phyloP scores from a whole-genome alignment of 2,329 filamentous ascomycete species.

The Didymella pomorum region DNA sequence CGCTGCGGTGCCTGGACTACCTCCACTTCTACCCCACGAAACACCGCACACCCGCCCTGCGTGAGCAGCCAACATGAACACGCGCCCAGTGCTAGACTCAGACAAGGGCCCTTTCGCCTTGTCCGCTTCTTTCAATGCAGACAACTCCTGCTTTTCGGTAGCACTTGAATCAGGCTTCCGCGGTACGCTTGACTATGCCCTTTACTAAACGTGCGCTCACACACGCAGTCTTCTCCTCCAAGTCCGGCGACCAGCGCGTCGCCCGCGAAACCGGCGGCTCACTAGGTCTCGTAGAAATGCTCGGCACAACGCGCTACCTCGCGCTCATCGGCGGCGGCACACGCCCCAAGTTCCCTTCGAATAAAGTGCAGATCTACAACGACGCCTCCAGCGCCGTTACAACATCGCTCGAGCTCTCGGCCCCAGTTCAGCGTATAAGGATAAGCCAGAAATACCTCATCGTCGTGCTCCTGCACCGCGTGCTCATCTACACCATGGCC shows the following conservation, averaged over 20 bases:
- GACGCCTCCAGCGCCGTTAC: constrained; percentile 78
- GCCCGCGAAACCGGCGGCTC: constrained; percentile 64
- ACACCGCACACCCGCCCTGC: background rate
- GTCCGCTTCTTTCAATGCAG: constrained; percentile 84
- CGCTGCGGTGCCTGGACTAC: constrained; percentile 13
- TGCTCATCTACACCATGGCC: constrained; percentile 81
- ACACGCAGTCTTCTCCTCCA: constrained; percentile 40
- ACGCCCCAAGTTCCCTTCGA: constrained; percentile 84
- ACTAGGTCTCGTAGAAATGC: constrained; percentile 84
- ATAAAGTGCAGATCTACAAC: constrained; percentile 90
- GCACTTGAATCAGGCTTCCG: constrained; percentile 87
- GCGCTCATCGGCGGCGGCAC: constrained; percentile 89
- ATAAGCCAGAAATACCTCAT: constrained; percentile 79
- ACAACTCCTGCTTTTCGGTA: constrained; percentile 84
- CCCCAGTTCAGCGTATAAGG: constrained; percentile 80
- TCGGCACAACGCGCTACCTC: constrained; percentile 85
- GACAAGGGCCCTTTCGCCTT: constrained; percentile 77
- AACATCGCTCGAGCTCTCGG: constrained; percentile 79
- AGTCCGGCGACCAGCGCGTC: constrained; percentile 41
- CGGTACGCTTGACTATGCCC: constrained; percentile 11
- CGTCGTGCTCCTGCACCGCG: constrained; percentile 80
- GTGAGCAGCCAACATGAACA: constrained; percentile 74
- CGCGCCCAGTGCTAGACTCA: constrained; percentile 82
- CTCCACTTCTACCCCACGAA: constrained; percentile 21
- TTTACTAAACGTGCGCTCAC: background rate